Conservation (phyloP, 257 asterid species). For the Capsicum chinense region DNA sequence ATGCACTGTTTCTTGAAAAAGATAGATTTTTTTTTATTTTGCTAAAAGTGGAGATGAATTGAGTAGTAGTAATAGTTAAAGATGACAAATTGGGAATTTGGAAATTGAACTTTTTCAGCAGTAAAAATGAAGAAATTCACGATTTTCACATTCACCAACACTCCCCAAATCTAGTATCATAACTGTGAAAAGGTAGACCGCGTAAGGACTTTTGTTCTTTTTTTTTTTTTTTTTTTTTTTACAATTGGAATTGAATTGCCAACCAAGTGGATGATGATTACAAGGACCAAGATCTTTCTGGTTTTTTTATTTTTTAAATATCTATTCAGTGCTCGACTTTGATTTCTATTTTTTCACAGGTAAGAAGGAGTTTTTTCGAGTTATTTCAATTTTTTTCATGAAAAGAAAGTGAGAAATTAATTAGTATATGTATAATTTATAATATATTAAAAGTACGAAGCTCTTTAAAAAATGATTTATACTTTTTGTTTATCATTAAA, state of each 20-base stretch:
- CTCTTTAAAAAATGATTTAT: too few species aligned
- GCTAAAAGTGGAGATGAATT: background rate
- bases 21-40: background rate
- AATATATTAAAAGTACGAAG: too few species aligned
- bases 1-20: constrained; percentile 10
- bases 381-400: too few species aligned
- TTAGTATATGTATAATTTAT: too few species aligned
- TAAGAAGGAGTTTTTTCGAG: too few species aligned
- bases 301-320: too few species aligned
- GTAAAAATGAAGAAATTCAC: background rate
- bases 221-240: background rate
- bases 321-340: too few species aligned
- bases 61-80: constrained; percentile 1
- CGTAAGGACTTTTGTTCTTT: constrained; percentile 14
- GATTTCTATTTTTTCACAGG: too few species aligned
- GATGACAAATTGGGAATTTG: background rate
- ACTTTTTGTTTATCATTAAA: too few species aligned
- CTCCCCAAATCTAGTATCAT: background rate
- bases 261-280: background rate
- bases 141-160: background rate
- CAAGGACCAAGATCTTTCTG: background rate
- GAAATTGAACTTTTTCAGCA: background rate
- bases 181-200: background rate
- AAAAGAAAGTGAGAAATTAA: too few species aligned
- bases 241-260: background rate